phyloP scores from a whole-genome alignment of 257 asterid species.

The Eustoma russellianum region DNA sequence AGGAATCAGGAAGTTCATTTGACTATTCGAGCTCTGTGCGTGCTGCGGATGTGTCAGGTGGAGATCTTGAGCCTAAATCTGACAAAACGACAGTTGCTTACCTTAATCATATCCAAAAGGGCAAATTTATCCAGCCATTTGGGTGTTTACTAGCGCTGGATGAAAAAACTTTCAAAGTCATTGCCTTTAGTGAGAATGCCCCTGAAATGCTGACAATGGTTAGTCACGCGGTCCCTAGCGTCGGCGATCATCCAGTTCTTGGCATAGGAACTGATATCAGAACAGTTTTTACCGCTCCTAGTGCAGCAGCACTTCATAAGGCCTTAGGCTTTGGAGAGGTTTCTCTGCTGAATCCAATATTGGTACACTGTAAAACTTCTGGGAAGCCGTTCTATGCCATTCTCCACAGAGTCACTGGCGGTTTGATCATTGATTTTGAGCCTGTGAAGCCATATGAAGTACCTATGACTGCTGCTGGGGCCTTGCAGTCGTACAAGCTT shows the following conservation, averaged over 20 bases:
- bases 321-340: conserved; percentile 92
- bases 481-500: conserved; percentile 86
- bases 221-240: conserved; percentile 80
- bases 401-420: conserved; percentile 81
- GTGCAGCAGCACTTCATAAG: conserved; percentile 75
- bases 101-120: conserved; percentile 82
- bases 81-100: conserved; percentile 63
- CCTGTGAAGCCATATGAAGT: conserved; percentile 95
- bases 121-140: conserved; percentile 69
- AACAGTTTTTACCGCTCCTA: conserved; percentile 69
- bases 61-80: conserved; percentile 33
- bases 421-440: conserved; percentile 84
- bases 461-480: conserved; percentile 98
- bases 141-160: conserved; percentile 82
- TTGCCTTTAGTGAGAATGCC: conserved; percentile 82
- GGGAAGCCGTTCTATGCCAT: conserved; percentile 97
- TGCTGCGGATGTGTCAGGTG: conserved; percentile 19
- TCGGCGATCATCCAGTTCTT: conserved; percentile 65
- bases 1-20: conserved; percentile 70
- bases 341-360: conserved; percentile 68
- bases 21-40: conserved; percentile 76
- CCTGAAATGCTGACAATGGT: conserved; percentile 85
- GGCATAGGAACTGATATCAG: conserved; percentile 66
- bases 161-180: conserved; percentile 63
- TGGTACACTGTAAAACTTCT: conserved; percentile 88